Conservation (phyloP, 2,329 filamentous ascomycete genomes). For the Beauveria sp. region DNA sequence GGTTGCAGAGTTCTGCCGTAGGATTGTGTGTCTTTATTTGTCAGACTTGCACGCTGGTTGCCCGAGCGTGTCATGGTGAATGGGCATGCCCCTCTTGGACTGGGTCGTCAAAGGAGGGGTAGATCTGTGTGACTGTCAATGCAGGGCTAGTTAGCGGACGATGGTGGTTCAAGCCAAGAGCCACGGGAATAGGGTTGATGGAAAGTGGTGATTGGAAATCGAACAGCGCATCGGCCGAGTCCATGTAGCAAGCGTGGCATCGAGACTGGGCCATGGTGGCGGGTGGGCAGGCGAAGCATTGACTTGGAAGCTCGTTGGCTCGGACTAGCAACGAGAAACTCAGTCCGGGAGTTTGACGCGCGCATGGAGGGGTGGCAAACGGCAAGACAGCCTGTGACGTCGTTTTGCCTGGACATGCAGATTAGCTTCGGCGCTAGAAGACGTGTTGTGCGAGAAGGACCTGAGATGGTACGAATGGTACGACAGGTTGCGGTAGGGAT, state of each 20-base stretch:
- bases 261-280: not conserved
- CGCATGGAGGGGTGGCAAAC: not conserved
- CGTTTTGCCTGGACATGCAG: constrained; percentile 1
- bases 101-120: not conserved
- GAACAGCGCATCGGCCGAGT: not conserved
- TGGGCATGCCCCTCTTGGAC: not conserved
- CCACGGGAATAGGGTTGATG: not conserved
- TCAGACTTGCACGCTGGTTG: not conserved
- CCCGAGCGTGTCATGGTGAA: not conserved
- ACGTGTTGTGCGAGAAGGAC: not conserved
- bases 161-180: not conserved
- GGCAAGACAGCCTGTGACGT: constrained; percentile 2
- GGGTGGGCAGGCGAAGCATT: not conserved
- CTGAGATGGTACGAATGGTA: not conserved
- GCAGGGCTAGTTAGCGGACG: not conserved
- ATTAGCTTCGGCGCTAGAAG: constrained; percentile 9
- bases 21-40: not conserved
- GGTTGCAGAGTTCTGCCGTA: not conserved
- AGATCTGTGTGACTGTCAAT: not conserved
- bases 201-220: not conserved
- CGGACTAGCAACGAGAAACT: not conserved
- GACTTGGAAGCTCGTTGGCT: not conserved
- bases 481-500: not conserved
- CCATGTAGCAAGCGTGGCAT: not conserved
- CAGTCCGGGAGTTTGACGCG: not conserved